Conservation (phyloP, 73 alveolate species). For the Tetrahymena thermophila region DNA sequence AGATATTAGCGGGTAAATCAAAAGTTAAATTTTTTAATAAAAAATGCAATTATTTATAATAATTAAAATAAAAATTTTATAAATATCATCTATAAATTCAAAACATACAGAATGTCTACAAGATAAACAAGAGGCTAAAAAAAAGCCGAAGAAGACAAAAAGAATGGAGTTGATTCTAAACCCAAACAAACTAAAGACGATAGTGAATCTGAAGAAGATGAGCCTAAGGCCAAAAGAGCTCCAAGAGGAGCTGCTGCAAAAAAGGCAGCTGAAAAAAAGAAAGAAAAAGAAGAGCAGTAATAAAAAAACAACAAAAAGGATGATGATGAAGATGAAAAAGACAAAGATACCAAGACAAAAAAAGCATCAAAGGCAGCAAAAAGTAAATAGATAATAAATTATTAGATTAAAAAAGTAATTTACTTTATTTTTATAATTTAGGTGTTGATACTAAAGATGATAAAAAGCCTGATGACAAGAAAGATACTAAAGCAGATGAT, state of each 20-base stretch:
- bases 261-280: neutral
- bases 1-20: neutral
- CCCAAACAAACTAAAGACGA: neutral
- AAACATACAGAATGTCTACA: neutral
- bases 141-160: neutral
- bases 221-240: neutral
- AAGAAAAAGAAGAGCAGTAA: neutral
- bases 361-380: neutral
- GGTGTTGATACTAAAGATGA: neutral
- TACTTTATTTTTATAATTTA: too few relatives aligned
- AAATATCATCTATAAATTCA: neutral
- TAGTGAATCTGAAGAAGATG: neutral
- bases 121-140: neutral
- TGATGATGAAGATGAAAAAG: neutral
- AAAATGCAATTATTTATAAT: too few relatives aligned
- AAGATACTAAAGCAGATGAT: neutral
- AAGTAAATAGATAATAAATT: neutral
- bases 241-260: neutral
- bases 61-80: too few relatives aligned
- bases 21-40: too few relatives aligned
- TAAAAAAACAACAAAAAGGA: neutral
- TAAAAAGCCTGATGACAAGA: neutral
- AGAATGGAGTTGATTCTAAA: neutral
- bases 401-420: too few relatives aligned
- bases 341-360: neutral